A percentile compares a stretch with the other conserved stretches of the same genome.
Conservation (phyloP, 768 basidiomycete species). For the Cystobasidium tubakii region DNA sequence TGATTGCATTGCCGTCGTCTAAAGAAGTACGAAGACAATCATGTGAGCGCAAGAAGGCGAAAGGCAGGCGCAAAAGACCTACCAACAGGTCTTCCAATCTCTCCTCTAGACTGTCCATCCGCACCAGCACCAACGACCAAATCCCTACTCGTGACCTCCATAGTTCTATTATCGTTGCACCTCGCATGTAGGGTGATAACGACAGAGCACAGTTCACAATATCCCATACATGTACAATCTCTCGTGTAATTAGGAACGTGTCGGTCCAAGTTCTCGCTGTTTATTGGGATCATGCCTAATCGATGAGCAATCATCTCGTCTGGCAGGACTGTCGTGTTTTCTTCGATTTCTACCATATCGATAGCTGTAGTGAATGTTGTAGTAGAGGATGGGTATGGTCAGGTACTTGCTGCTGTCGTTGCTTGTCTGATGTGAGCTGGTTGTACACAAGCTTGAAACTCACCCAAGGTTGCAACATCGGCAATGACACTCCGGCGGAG, state of each 20-base stretch:
- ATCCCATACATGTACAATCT: conserved; percentile 80
- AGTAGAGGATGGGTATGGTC: not conserved
- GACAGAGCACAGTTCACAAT: conserved; percentile 81
- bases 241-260: conserved; percentile 48
- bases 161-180: conserved; percentile 55
- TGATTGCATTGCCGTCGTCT: conserved; percentile 9
- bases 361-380: conserved; percentile 60
- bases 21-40: not conserved
- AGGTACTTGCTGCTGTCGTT: not conserved
- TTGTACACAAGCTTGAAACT: conserved; percentile 47
- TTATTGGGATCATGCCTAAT: conserved; percentile 84
- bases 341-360: conserved; percentile 87
- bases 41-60: not conserved
- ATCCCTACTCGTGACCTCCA: conserved; percentile 81
- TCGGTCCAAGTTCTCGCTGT: conserved; percentile 68
- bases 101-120: conserved; percentile 28
- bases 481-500: conserved; percentile 89
- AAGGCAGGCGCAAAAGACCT: not conserved
- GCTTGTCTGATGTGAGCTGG: not conserved
- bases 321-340: conserved; percentile 84
- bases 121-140: conserved; percentile 50
- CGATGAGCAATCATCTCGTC: conserved; percentile 98
- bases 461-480: conserved; percentile 91
- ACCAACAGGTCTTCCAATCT: conserved; percentile 42
- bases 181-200: conserved; percentile 72